These are phyloP conservation scores for Phytophthora pini DNA, from an alignment of 352 stramenopile genomes.

Conservation along the genomic window DNA sequence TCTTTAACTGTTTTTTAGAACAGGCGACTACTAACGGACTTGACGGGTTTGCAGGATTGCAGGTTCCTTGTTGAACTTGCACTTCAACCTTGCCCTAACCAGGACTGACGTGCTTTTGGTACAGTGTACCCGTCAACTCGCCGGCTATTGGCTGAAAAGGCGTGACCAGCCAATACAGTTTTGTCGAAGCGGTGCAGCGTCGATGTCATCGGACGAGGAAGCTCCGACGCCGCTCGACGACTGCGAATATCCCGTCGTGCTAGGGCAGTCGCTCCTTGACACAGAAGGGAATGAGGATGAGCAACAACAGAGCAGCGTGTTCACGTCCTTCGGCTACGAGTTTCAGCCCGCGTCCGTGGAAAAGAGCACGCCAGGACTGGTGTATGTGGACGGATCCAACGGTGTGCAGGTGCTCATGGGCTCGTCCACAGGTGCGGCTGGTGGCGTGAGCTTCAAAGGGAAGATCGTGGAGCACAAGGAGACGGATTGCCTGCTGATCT, in stretches of 20 bases:
- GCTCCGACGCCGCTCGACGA: slow-evolving; percentile 42
- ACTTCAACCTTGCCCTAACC: slow-evolving; percentile 14
- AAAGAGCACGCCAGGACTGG: slow-evolving; percentile 64
- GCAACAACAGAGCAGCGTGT: slow-evolving; percentile 40
- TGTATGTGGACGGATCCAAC: slow-evolving; percentile 65
- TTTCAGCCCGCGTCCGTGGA: slow-evolving; percentile 87
- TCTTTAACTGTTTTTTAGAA: neutral
- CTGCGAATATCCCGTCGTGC: slow-evolving; percentile 57
- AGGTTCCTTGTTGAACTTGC: slow-evolving; percentile 42
- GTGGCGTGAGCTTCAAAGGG: slow-evolving; percentile 81
- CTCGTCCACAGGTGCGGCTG: slow-evolving; percentile 53
- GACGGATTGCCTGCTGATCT: slow-evolving; percentile 84
- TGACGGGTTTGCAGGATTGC: slow-evolving; percentile 17
- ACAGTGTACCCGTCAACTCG: slow-evolving; percentile 36
- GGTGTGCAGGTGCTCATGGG: slow-evolving; percentile 73
- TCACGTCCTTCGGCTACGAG: slow-evolving; percentile 79
- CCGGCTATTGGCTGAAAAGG: slow-evolving; percentile 24
- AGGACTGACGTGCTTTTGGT: slow-evolving; percentile 39
- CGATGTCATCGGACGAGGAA: slow-evolving; percentile 21
- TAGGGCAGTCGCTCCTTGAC: slow-evolving; percentile 53
- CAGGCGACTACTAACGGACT: slow-evolving; percentile 7
- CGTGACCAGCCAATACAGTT: slow-evolving; percentile 8
- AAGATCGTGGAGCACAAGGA: slow-evolving; percentile 83
- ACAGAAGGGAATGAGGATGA: slow-evolving; percentile 10
- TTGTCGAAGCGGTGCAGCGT: slow-evolving; percentile 8